These are phyloP conservation scores for Leccinum longicurvipes DNA, from an alignment of 768 basidiomycete genomes.

Conservation along the genomic window DNA sequence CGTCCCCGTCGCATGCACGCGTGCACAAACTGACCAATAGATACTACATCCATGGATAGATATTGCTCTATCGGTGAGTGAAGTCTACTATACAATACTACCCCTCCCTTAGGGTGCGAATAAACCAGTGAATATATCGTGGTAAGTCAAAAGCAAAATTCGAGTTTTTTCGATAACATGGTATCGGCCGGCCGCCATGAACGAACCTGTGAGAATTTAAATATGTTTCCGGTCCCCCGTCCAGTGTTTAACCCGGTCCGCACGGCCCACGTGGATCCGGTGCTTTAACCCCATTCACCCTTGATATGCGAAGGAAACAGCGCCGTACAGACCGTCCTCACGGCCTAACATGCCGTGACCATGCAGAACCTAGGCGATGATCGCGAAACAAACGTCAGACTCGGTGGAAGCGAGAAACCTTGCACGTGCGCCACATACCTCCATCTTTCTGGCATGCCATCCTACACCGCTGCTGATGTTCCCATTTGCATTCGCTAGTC, in stretches of 20 bases:
- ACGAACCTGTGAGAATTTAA: not conserved
- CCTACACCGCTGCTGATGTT: constrained; percentile 90
- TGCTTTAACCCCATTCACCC: constrained; percentile 43
- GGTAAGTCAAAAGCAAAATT: not conserved
- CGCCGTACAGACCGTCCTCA: constrained; percentile 92
- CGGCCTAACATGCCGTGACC: constrained; percentile 89
- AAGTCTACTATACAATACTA: not conserved
- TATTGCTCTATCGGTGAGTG: not conserved
- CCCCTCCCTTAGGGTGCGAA: not conserved
- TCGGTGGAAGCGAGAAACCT: not conserved
- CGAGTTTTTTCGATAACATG: not conserved
- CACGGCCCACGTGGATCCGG: not conserved
- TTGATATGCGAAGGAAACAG: constrained; percentile 92
- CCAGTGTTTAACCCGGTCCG: too few species aligned
- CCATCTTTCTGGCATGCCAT: constrained; percentile 97
- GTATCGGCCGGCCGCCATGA: not conserved
- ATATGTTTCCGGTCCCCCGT: not conserved
- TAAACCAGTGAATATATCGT: not conserved
- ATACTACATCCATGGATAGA: not conserved
- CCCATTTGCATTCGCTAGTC: constrained; percentile 75
- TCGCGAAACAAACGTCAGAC: constrained; percentile 1
- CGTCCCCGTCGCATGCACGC: not conserved
- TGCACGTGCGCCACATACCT: constrained; percentile 52
- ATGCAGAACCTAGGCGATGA: constrained; percentile 61
- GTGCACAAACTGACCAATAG: not conserved